These are phyloP conservation scores for Eimeria zaria DNA, from an alignment of 169 alveolate genomes.

Conservation along the genomic window DNA sequence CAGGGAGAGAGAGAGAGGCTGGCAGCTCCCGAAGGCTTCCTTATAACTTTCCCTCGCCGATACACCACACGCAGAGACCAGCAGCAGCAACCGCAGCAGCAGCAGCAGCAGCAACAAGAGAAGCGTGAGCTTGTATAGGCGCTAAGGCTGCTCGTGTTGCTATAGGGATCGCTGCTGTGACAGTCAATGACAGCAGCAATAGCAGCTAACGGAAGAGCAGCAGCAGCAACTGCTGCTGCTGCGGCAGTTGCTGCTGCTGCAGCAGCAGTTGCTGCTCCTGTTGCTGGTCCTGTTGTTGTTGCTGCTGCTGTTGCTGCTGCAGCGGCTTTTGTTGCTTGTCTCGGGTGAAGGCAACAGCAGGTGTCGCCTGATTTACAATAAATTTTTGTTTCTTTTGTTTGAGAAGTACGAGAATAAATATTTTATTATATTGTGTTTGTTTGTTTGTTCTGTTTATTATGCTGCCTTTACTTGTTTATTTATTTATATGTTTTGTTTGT, in stretches of 20 bases:
- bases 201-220: not conserved
- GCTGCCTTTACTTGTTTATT: too few species aligned
- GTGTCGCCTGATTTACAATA: too few species aligned
- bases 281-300: not conserved
- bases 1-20: conserved; percentile 16
- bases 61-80: conserved; percentile 7
- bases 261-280: not conserved
- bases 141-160: not conserved
- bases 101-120: conserved; percentile 35
- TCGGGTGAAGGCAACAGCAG: not conserved
- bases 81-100: conserved; percentile 21
- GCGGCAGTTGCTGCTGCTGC: not conserved
- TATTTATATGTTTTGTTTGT: too few species aligned
- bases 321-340: not conserved
- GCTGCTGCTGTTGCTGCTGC: not conserved
- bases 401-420: too few species aligned
- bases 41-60: conserved; percentile 31
- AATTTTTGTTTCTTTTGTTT: too few species aligned
- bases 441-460: too few species aligned
- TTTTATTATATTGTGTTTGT: too few species aligned
- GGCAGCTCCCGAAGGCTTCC: conserved; percentile 7
- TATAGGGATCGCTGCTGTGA: not conserved
- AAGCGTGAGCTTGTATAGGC: not conserved
- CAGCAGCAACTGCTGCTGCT: not conserved
- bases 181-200: not conserved